Evolutionary conservation across 1,284 basidiomycete species (phyloP).

Genomic region (Hortiboletus rubellus): DNA sequence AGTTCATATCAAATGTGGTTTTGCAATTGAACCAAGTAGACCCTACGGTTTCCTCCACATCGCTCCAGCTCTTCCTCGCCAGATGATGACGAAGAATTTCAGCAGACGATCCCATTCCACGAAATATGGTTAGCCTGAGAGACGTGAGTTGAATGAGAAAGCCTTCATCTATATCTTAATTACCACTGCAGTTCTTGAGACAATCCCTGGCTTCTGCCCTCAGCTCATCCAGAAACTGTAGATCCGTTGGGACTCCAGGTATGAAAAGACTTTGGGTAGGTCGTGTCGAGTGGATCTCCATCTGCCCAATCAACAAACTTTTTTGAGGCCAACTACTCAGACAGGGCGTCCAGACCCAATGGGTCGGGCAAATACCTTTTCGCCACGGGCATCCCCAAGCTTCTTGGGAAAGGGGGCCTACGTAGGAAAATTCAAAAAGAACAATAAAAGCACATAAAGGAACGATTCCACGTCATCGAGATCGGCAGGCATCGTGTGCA

Average conservation of each 20-base stretch:
- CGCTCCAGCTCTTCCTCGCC: background rate
- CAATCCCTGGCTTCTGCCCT: background rate
- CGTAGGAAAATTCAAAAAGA: slow-evolving; percentile 8
- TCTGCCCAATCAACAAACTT: slow-evolving; percentile 6
- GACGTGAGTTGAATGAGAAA: background rate
- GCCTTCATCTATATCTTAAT: no score
- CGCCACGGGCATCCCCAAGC: background rate
- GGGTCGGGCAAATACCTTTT: background rate
- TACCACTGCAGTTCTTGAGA: background rate
- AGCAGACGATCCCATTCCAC: background rate
- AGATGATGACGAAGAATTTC: no score
- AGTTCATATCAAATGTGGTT: background rate
- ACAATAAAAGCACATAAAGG: slow-evolving; percentile 15
- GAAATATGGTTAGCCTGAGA: background rate
- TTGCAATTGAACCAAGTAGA: background rate
- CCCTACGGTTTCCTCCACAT: no score
- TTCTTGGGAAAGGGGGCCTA: background rate
- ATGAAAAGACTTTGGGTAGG: background rate
- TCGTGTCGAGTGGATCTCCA: background rate
- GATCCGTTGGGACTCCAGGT: background rate
- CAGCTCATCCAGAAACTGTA: background rate
- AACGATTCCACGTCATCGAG: slow-evolving; percentile 18
- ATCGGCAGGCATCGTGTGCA: background rate
- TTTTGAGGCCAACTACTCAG: slow-evolving; percentile 7
- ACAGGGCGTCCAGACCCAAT: slow-evolving; percentile 1